Percentiles rank a stretch among this genome's conserved stretches.
These are phyloP conservation scores for Mycena polygramma DNA, from an alignment of 768 basidiomycete genomes.

Conservation along the genomic window DNA sequence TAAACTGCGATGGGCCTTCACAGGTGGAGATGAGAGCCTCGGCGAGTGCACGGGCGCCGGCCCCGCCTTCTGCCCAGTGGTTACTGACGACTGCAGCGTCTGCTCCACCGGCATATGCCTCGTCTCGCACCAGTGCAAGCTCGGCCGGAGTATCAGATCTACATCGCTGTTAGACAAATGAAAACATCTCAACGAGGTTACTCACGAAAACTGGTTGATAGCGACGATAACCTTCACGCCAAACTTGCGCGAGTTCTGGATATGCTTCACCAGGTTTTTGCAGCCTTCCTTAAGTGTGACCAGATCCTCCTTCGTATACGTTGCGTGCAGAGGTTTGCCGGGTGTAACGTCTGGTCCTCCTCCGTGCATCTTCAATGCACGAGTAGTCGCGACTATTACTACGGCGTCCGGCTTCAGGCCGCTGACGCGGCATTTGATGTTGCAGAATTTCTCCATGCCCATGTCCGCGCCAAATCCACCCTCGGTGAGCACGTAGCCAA, in stretches of 20 bases:
- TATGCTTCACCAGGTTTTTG: conserved; percentile 93
- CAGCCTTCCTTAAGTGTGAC: conserved; percentile 91
- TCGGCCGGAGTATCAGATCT: conserved; percentile 94
- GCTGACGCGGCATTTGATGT: conserved; percentile 97
- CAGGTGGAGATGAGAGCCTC: conserved; percentile 93
- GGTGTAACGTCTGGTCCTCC: conserved; percentile 97
- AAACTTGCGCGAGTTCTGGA: conserved; percentile 95
- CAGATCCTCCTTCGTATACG: conserved; percentile 94
- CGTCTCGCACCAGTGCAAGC: conserved; percentile 83
- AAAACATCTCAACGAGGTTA: conserved; percentile 36
- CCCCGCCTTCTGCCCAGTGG: conserved; percentile 98
- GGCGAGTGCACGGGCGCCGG: conserved; percentile 90
- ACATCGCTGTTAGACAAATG: conserved; percentile 18
- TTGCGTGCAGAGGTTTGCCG: conserved; percentile 92
- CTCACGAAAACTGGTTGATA: conserved; percentile 95
- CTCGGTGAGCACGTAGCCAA: conserved; percentile 97
- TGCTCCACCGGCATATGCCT: conserved; percentile 87
- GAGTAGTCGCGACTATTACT: conserved; percentile 96
- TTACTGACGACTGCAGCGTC: conserved; percentile 96
- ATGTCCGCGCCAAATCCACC: conserved; percentile 99
- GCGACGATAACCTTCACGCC: conserved; percentile 96
- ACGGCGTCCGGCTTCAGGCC: conserved; percentile 95
- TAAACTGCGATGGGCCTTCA: conserved; percentile 86
- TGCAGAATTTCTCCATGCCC: conserved; percentile 99
- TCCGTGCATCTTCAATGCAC: conserved; percentile 99